Evolutionary conservation across 768 basidiomycete species (phyloP).

Genomic region (Xerocomus potaroensis): DNA sequence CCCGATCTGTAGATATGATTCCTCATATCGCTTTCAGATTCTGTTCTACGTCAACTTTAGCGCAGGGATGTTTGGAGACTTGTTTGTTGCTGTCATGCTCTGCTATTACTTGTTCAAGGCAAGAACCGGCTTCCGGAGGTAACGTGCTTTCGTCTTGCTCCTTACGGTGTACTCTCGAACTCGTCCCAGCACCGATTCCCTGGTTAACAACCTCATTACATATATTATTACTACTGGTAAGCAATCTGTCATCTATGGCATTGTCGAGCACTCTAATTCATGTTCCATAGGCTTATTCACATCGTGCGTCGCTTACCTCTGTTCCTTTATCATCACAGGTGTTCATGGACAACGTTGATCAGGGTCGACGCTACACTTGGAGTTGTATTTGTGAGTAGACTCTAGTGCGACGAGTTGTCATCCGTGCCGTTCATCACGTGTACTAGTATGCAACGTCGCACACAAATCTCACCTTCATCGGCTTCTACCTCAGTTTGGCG

Average conservation of each 20-base stretch:
- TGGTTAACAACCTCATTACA: slow-evolving; percentile 42
- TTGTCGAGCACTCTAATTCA: neutral
- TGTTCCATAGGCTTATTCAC: slow-evolving; percentile 35
- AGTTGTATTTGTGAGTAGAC: slow-evolving; percentile 34
- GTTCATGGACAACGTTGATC: slow-evolving; percentile 1
- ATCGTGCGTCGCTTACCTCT: slow-evolving; percentile 30
- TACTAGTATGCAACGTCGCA: slow-evolving; percentile 45
- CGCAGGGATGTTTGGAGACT: slow-evolving; percentile 44
- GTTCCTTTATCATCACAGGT: neutral
- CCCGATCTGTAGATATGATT: neutral
- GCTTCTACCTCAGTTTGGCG: slow-evolving; percentile 46
- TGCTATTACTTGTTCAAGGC: slow-evolving; percentile 45
- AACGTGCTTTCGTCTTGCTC: neutral
- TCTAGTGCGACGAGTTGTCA: neutral
- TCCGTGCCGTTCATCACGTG: neutral
- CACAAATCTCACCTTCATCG: slow-evolving; percentile 48
- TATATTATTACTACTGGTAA: slow-evolving; percentile 54
- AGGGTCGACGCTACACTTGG: slow-evolving; percentile 45
- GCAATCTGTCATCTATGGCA: slow-evolving; percentile 14
- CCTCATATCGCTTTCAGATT: slow-evolving; percentile 30
- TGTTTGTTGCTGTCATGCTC: slow-evolving; percentile 46
- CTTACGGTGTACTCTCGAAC: neutral
- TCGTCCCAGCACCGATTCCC: slow-evolving; percentile 42
- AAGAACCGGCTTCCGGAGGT: slow-evolving; percentile 49
- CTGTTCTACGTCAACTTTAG: slow-evolving; percentile 52